Evolutionary conservation across 2,329 filamentous ascomycete genomes (phyloP), one percentile per base, ranked within the genome.

Genomic region (Cyphellophora attinorum): DNA sequence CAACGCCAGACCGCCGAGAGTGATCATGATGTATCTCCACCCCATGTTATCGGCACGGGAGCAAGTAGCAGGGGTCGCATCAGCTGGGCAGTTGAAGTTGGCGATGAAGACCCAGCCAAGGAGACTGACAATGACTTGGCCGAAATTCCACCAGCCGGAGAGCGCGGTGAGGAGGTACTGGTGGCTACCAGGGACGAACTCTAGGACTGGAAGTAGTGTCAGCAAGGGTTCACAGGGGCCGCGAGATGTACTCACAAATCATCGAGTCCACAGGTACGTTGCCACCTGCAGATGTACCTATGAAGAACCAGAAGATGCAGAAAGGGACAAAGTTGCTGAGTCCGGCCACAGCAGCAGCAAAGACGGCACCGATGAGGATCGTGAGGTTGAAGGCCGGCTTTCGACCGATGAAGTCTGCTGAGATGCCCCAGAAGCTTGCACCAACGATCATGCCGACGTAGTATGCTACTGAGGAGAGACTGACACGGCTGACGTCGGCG

Each of bases 401-500:
- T 28, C 79, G 66, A 3, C 78, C 79, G 21, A 82, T 66, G 5
- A 67, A 34, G 47, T 83, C 79, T 12, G 76, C 76, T 2, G 66
- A 66, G 15, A 80, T 57, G 2, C 79, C 79, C 77, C 78, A 83
- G 57, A 82, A 81, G 16, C 81, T 51, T 10, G 60, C 60, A 11
- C 62, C 62, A 10, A 69, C 65, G 3, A 85, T 64, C 2, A 88
- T 66, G 1, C 82, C 82, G 35, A 84, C 76, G 46, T 85, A 29
- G 11, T 86, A 64, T 8, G 81, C 71, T 44, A 81, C 79, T 1
- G 85, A 91, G 0, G 84, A 89, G 57, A 88, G 91, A 39, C 85
- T 73, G 25, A 91, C 80, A 5, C 70, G 67, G 47, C 78, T 84
- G 27, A 77, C 70, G 15, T 45, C 47, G 1, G 40, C 31, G 23